These are phyloP conservation scores for Xylaria sp. DNA, from an alignment of 2,329 filamentous ascomycete genomes.

Conservation along the genomic window DNA sequence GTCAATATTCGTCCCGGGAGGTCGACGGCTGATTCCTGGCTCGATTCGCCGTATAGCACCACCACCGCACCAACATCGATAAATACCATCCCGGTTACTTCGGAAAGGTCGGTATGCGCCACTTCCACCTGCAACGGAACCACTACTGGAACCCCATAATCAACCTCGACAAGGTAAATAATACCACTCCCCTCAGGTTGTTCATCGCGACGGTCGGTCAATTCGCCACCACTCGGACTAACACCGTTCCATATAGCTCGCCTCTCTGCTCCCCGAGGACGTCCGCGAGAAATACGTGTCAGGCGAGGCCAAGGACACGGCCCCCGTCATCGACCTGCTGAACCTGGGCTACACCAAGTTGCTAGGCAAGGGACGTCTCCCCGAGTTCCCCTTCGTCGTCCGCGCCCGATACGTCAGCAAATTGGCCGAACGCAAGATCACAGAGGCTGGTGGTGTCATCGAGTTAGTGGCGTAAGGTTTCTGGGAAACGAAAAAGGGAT, in stretches of 20 bases:
- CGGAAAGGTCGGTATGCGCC: constrained; percentile 94
- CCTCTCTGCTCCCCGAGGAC: constrained; percentile 93
- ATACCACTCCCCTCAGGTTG: background rate
- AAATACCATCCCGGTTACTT: constrained; percentile 99
- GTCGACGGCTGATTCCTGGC: constrained; percentile 79
- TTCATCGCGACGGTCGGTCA: background rate
- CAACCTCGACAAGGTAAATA: constrained; percentile 94
- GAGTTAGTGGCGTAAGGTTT: constrained; percentile 40
- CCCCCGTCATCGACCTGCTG: constrained; percentile 97
- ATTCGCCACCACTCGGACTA: constrained; percentile 12
- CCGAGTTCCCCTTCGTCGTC: constrained; percentile 92
- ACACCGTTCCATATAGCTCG: constrained; percentile 71
- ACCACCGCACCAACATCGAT: constrained; percentile 86
- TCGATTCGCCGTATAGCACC: constrained; percentile 71
- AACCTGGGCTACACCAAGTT: constrained; percentile 98
- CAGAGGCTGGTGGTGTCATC: constrained; percentile 84
- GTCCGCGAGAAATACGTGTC: constrained; percentile 91
- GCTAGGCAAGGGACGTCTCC: constrained; percentile 96
- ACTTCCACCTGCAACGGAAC: constrained; percentile 97
- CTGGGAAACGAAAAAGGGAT: constrained; percentile 13
- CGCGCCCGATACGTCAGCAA: constrained; percentile 95
- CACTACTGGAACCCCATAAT: constrained; percentile 98
- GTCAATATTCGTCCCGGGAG: constrained; percentile 1
- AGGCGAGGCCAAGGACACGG: constrained; percentile 85
- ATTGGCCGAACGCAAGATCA: constrained; percentile 99